Base-by-base conservation (phyloP, 2,329 filamentous ascomycete genomes). In the Fusarium cicatricum region DNA sequence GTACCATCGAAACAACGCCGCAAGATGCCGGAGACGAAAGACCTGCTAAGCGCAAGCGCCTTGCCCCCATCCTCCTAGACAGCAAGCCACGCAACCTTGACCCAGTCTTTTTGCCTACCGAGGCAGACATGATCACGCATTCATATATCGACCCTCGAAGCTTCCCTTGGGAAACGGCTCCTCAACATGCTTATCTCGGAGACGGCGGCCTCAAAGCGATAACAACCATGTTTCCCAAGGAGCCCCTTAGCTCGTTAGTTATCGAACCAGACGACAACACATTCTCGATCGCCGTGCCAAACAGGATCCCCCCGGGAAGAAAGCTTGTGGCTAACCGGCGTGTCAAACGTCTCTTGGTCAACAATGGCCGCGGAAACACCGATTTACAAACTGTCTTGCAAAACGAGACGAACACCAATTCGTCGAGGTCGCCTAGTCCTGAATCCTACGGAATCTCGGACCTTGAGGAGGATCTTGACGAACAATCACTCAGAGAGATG, bases 401-500 rank as follows among this genome's bases (percentile, higher is more conserved):
- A 26, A 10, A 3, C 23, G 23, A 26, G 23, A 26, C 9, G 23
- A 55, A 64, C n/a, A 23, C 54, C 26, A 38, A 28, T 41, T 33
- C 39, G 37, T 58, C 49, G 45, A 55, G 50, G 17, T 62, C 66
- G 4, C 40, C 36, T 5, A 58, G 52, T 15, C 47, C 26, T 16
- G 39, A 49, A 23, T 58, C 45, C 10, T 17, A 48, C 29, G 54
- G 55, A 8, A 44, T 63, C 9, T 57, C 58, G 3, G 58, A 71
- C 12, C 58, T 66, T 29, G 68, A 62, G 7, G 69, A 72, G 5
- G 66, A 66, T 3, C 50, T 67, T 4, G 87, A 90, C 63, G 77
- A 82, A 11, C 80, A 84, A 31, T 88, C 84, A 0, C 82, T 80
- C 77, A 74, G 74, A 37, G 88, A 90, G 66, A 88, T 90, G 10